These are phyloP conservation scores for Xylaria castorea DNA, from an alignment of 495 filamentous ascomycete genomes.

Conservation along the genomic window DNA sequence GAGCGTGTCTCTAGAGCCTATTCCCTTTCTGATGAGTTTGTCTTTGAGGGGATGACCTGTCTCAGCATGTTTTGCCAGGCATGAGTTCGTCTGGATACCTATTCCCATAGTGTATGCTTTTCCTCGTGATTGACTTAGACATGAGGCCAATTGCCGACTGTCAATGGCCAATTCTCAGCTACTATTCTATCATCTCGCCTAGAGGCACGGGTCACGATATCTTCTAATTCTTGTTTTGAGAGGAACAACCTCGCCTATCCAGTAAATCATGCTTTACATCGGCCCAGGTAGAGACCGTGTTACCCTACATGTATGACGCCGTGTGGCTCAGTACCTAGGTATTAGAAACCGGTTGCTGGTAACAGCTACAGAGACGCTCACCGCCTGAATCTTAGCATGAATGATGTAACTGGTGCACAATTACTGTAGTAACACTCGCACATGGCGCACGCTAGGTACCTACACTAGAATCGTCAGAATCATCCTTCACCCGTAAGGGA, in stretches of 20 bases:
- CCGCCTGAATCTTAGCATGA: conserved; percentile 9
- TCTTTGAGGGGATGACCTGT: conserved; percentile 18
- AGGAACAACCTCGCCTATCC: conserved; percentile 2
- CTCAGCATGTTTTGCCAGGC: conserved; percentile 17
- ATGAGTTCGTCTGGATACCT: background rate
- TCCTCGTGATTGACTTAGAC: background rate
- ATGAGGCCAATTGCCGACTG: background rate
- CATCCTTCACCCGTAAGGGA: conserved; percentile 2
- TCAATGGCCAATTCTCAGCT: background rate
- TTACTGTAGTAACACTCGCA: conserved; percentile 16
- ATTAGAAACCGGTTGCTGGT: background rate
- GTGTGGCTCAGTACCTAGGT: background rate
- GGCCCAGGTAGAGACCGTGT: background rate
- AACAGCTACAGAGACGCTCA: conserved; percentile 16
- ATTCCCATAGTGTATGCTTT: background rate
- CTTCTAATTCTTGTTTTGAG: background rate
- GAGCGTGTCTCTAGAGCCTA: background rate
- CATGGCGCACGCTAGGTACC: background rate
- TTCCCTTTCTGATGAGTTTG: conserved; percentile 19
- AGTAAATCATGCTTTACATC: background rate
- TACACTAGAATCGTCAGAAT: too few relatives aligned
- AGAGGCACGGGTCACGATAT: background rate
- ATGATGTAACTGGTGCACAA: conserved; percentile 19
- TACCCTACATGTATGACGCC: conserved; percentile 14
- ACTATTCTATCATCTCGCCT: background rate